A percentile compares a stretch with the other conserved stretches of the same genome.
phyloP scores from a whole-genome alignment of 192 early-diverging fungal genomes.

The Gaertneriomyces sp. region DNA sequence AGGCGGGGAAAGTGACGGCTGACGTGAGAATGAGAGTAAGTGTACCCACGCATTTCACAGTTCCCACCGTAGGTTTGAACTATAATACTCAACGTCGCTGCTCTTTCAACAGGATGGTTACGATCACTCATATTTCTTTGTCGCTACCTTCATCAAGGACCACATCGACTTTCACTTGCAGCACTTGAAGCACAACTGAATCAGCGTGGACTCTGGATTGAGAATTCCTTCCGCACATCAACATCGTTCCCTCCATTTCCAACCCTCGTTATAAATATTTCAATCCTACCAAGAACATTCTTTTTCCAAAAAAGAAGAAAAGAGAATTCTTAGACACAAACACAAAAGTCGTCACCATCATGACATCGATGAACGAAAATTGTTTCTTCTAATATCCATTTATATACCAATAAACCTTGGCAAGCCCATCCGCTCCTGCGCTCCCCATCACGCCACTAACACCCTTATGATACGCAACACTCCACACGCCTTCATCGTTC shows the following conservation, averaged over 20 bases:
- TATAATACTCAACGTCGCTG: slow-evolving; percentile 10
- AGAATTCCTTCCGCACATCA: too few relatives aligned
- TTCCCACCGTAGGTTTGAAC: slow-evolving; percentile 16
- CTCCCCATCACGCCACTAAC: slow-evolving; percentile 9
- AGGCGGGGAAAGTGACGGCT: slow-evolving; percentile 25
- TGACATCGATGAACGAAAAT: too few relatives aligned
- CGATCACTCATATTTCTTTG: slow-evolving; percentile 86
- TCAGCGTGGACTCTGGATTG: too few relatives aligned
- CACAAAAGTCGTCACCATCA: too few relatives aligned
- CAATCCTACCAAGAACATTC: too few relatives aligned
- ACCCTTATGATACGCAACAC: slow-evolving; percentile 23
- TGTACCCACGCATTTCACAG: neutral
- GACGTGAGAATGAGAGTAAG: slow-evolving; percentile 9
- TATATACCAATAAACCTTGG: slow-evolving; percentile 23
- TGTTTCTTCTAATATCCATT: slow-evolving; percentile 2
- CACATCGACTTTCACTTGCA: slow-evolving; percentile 75
- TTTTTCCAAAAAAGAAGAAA: too few relatives aligned
- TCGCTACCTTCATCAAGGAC: slow-evolving; percentile 71
- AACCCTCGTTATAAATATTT: too few relatives aligned
- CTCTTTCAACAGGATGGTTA: slow-evolving; percentile 69
- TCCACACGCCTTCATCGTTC: slow-evolving; percentile 71
- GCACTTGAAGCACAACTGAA: slow-evolving; percentile 17
- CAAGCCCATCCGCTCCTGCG: slow-evolving; percentile 25
- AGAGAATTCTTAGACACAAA: too few relatives aligned
- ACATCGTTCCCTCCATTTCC: too few relatives aligned